Conservation (phyloP, 2,329 filamentous ascomycete genomes). For the Talaromyces sp. region DNA sequence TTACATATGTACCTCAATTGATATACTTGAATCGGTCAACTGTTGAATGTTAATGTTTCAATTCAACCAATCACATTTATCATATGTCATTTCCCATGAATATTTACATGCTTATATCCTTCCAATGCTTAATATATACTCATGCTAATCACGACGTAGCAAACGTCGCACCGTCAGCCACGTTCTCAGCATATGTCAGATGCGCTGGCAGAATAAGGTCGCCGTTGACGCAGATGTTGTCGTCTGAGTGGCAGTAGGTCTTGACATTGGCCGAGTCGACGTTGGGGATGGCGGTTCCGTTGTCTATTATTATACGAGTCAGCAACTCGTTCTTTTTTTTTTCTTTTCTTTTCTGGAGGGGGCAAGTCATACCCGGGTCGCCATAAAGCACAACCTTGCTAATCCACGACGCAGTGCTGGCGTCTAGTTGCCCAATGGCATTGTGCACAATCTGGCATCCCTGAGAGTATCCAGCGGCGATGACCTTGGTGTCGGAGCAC, state of each 20-base stretch:
- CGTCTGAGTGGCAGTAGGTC: constrained; percentile 14
- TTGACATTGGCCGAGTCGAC: constrained; percentile 14
- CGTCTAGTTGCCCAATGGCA: constrained; percentile 12
- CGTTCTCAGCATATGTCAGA: constrained; percentile 17
- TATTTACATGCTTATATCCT: no score
- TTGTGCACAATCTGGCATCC: constrained; percentile 17
- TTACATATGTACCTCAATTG: no score
- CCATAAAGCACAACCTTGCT: constrained; percentile 17
- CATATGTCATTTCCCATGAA: no score
- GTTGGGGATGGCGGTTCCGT: constrained; percentile 6
- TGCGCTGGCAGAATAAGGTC: constrained; percentile 15
- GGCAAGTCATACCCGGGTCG: constrained; percentile 12
- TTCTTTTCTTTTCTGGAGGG: not conserved
- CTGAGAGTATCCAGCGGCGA: constrained; percentile 17
- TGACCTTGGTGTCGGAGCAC: constrained; percentile 17
- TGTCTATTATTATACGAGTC: constrained; percentile 4
- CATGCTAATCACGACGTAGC: constrained; percentile 2
- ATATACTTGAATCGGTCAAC: no score
- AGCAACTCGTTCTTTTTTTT: not conserved
- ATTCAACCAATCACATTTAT: no score
- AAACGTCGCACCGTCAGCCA: constrained; percentile 11
- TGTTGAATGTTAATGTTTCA: no score
- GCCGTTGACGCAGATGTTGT: constrained; percentile 17
- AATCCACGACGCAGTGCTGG: constrained; percentile 14
- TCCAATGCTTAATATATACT: no score